Conservation (phyloP, 345 rosid genomes). For the Angophora floribunda region DNA sequence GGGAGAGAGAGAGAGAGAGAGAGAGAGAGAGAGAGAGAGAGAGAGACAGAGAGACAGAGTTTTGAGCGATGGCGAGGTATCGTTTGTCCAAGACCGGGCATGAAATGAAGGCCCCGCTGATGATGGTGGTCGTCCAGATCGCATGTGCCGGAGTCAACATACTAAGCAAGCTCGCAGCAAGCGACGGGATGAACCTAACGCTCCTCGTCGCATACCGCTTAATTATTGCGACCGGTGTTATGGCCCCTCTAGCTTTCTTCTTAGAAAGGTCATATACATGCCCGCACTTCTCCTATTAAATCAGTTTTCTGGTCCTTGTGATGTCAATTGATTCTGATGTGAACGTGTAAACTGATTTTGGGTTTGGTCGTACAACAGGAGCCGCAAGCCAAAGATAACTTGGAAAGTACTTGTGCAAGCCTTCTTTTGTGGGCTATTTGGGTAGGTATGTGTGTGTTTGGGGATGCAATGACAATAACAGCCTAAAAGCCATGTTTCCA, state of each 20-base stretch:
- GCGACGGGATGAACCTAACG: not conserved
- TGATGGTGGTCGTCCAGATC: conserved; percentile 3
- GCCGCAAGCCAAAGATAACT: conserved; percentile 35
- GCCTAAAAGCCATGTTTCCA: not conserved
- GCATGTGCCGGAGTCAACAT: not conserved
- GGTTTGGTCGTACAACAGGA: conserved; percentile 6
- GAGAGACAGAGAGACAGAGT: not conserved
- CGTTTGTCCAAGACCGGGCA: not conserved
- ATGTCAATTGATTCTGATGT: too few relatives aligned
- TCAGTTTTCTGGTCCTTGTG: not conserved
- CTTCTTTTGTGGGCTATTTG: conserved; percentile 2
- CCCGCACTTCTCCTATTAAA: not conserved
- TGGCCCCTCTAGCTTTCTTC: conserved; percentile 1
- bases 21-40: too few relatives aligned
- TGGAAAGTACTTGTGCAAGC: conserved; percentile 17
- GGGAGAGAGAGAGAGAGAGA: too few relatives aligned
- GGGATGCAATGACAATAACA: not conserved
- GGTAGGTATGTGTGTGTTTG: conserved; percentile 13
- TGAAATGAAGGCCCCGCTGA: not conserved
- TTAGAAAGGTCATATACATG: not conserved
- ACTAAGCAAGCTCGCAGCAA: not conserved
- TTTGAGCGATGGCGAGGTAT: not conserved
- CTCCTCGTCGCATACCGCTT: not conserved
- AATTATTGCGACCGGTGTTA: not conserved
- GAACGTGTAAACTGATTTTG: not conserved